Base-by-base conservation (phyloP, 202 grass and related monocot species). In the Bolboschoenoplectus hybrid region DNA sequence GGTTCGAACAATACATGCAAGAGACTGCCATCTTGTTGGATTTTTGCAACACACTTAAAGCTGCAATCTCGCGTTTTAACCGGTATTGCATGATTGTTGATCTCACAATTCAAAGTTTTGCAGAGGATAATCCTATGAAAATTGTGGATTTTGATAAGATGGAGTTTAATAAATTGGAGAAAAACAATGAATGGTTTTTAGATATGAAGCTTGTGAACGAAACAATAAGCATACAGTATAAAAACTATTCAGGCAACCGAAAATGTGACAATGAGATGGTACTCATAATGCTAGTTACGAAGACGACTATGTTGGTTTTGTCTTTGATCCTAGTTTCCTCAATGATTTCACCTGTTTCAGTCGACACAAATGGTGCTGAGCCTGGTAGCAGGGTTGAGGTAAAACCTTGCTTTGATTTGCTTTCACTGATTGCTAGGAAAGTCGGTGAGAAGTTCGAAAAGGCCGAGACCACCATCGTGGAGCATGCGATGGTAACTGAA, bases 1-100 rank as follows among this genome's bases (percentile, higher is more conserved):
- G 96, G 96, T 92, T 98, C 73, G 89, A 98, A 46, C 93, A 95
- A 75, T 98, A 98, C 87, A 98, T 98, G 96, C 89, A 98, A 92
- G 93, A 95, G 80, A 94, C 96, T 1, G 89, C 91, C 9, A 89
- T 89, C 81, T 91, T 98, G 35, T 82, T 98, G 4, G 93, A 98
- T 84, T 91, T 98, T 60, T 96, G 93, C 90, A 98, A 96, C 89
- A 86, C 89, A 26, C 81, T 94, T 41, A 95, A 98, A 87, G 86
- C 90, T 62, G 93, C 91, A 44, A 83, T 85, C 17, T 88, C 93
- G 9, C 81, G 89, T 34, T 82, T 95, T 58, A 92, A 89, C 49
- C 90, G 86, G 11, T 96, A 94, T 85, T 89, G 93, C 86, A 92
- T 96, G 90, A 67, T 91, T 39, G 86, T 95, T 20, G 89, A 94